These are phyloP conservation scores for Beauveria pseudobassiana DNA, from an alignment of 2,329 filamentous ascomycete genomes.

Conservation along the genomic window DNA sequence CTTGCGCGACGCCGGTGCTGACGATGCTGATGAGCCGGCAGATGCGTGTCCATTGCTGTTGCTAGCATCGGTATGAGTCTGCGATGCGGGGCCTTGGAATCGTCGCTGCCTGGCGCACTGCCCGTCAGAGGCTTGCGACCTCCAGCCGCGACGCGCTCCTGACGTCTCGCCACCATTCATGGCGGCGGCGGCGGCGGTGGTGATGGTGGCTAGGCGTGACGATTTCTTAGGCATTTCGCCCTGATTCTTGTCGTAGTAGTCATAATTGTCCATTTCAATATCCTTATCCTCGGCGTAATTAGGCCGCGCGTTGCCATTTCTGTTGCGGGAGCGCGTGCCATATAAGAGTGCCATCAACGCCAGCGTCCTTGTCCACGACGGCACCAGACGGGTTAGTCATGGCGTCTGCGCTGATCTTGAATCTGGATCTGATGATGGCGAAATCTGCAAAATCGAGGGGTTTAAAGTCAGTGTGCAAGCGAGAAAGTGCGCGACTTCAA, in stretches of 20 bases:
- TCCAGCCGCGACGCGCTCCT: conserved; percentile 24
- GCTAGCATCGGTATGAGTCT: conserved; percentile 22
- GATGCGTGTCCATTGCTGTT: conserved; percentile 17
- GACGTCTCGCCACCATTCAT: conserved; percentile 26
- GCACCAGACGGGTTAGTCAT: conserved; percentile 43
- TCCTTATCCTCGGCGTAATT: conserved; percentile 97
- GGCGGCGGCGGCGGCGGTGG: background rate
- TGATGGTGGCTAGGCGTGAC: conserved; percentile 37
- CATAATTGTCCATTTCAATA: conserved; percentile 77
- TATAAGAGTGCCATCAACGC: conserved; percentile 57
- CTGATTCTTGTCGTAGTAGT: conserved; percentile 54
- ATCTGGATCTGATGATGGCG: conserved; percentile 27
- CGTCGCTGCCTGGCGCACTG: conserved; percentile 27
- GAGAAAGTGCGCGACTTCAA: background rate
- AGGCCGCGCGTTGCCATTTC: conserved; percentile 67
- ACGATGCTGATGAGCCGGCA: conserved; percentile 39
- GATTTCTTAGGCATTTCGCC: conserved; percentile 48
- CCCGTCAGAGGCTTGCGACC: conserved; percentile 30
- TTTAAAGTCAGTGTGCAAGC: conserved; percentile 7
- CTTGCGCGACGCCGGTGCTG: conserved; percentile 60
- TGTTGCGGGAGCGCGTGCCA: conserved; percentile 89
- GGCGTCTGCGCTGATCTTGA: conserved; percentile 26
- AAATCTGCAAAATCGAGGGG: conserved; percentile 22
- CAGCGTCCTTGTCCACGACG: conserved; percentile 38
- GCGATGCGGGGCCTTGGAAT: conserved; percentile 28